phyloP scores from a whole-genome alignment of 495 filamentous ascomycete genomes.

The Daldinia caldariorum region DNA sequence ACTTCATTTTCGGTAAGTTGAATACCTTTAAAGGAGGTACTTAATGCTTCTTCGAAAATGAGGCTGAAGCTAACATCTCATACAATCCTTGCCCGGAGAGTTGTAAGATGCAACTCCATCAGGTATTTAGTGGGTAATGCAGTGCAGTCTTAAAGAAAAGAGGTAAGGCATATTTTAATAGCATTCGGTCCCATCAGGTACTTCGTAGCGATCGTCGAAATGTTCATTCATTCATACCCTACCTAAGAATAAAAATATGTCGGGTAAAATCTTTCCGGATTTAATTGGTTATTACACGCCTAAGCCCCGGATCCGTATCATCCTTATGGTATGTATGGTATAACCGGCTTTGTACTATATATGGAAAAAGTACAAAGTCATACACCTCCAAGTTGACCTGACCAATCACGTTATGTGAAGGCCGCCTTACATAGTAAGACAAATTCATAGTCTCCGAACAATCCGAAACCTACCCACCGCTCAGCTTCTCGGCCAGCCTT shows the following conservation, averaged over 20 bases:
- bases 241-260: background rate
- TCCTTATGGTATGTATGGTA: constrained; percentile 6
- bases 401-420: constrained; percentile 26
- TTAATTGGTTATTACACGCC: background rate
- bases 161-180: background rate
- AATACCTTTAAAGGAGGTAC: too few species aligned
- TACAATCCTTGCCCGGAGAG: too few species aligned
- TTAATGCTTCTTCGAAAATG: too few species aligned
- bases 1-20: too few species aligned
- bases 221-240: background rate
- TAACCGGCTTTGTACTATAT: constrained; percentile 23
- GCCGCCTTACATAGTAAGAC: constrained; percentile 13
- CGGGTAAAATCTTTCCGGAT: background rate
- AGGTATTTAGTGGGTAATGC: too few species aligned
- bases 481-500: constrained; percentile 19
- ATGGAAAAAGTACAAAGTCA: constrained; percentile 16
- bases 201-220: background rate
- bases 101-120: too few species aligned
- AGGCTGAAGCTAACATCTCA: too few species aligned
- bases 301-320: constrained; percentile 29
- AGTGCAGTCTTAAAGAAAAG: background rate
- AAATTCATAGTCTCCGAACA: constrained; percentile 20
- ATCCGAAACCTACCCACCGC: constrained; percentile 30
- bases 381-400: background rate
- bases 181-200: background rate